Evolutionary conservation across 2,329 filamentous ascomycete genomes (phyloP).

Genomic region (Phyllosticta ampelicida): DNA sequence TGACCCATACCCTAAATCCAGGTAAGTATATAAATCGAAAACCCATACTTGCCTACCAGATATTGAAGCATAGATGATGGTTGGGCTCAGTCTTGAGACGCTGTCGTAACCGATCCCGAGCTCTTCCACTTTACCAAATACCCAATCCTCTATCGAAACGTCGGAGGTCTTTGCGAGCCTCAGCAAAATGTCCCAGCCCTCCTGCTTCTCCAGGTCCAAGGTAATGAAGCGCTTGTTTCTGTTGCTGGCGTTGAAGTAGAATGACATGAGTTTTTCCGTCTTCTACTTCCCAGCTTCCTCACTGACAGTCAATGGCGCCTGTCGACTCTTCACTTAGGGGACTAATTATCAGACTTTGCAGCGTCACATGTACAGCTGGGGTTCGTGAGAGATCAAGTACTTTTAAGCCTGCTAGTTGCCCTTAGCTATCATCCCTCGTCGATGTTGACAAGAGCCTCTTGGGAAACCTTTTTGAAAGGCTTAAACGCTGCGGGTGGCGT

Average conservation of each 20-base stretch:
- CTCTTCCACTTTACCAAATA: slow-evolving; percentile 33
- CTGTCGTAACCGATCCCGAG: slow-evolving; percentile 32
- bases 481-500: neutral
- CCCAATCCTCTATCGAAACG: slow-evolving; percentile 35
- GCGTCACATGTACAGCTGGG: neutral
- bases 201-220: slow-evolving; percentile 29
- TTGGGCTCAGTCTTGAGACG: slow-evolving; percentile 27
- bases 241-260: slow-evolving; percentile 36
- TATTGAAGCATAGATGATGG: slow-evolving; percentile 34
- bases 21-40: slow-evolving; percentile 22
- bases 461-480: neutral
- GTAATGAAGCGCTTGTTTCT: slow-evolving; percentile 35
- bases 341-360: no score
- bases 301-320: slow-evolving; percentile 16
- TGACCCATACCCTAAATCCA: slow-evolving; percentile 28
- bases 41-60: slow-evolving; percentile 20
- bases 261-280: slow-evolving; percentile 25
- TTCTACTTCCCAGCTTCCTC: slow-evolving; percentile 19
- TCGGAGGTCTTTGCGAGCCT: slow-evolving; percentile 21
- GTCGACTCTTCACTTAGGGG: neutral
- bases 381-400: slow-evolving; percentile 8
- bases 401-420: slow-evolving; percentile 4
- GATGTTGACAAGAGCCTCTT: neutral
- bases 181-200: slow-evolving; percentile 20
- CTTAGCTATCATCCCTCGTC: neutral